phyloP scores from a whole-genome alignment of 345 rosid genomes.

The Euphorbia lathyris region DNA sequence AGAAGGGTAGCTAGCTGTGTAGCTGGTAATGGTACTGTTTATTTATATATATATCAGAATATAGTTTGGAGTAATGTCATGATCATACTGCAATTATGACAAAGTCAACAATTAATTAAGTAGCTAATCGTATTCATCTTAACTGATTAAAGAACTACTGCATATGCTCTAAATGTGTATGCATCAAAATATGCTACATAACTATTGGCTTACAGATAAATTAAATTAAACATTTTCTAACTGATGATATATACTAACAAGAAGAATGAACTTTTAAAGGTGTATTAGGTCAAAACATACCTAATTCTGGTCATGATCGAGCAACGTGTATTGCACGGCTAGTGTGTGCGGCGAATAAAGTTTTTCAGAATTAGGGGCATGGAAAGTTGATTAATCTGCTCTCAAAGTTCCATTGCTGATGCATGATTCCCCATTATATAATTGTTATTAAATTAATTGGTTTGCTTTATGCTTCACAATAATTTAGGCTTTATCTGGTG shows the following conservation, averaged over 20 bases:
- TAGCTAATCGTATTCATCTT: not conserved
- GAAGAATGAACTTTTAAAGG: conserved; percentile 13
- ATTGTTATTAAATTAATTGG: conserved; percentile 23
- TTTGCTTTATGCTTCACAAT: conserved; percentile 20
- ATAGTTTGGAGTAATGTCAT: not conserved
- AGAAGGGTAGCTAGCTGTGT: conserved; percentile 4
- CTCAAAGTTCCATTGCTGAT: conserved; percentile 35
- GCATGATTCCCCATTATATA: conserved; percentile 48
- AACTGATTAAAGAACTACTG: not conserved
- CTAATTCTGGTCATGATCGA: conserved; percentile 18
- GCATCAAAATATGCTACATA: not conserved
- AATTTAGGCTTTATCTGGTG: conserved; percentile 37
- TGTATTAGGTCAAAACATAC: conserved; percentile 48
- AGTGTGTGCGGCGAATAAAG: conserved; percentile 22
- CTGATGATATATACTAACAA: conserved; percentile 10
- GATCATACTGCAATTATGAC: not conserved
- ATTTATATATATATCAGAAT: not conserved
- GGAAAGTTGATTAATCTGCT: conserved; percentile 31
- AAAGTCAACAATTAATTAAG: not conserved
- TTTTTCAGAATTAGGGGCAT: conserved; percentile 14
- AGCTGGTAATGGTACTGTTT: not conserved
- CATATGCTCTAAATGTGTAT: not conserved
- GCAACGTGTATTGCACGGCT: conserved; percentile 38
- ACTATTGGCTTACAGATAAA: conserved; percentile 17
- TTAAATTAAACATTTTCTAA: conserved; percentile 13